phyloP scores from a whole-genome alignment of 306 rosid genomes.

The Mimosa pudica region DNA sequence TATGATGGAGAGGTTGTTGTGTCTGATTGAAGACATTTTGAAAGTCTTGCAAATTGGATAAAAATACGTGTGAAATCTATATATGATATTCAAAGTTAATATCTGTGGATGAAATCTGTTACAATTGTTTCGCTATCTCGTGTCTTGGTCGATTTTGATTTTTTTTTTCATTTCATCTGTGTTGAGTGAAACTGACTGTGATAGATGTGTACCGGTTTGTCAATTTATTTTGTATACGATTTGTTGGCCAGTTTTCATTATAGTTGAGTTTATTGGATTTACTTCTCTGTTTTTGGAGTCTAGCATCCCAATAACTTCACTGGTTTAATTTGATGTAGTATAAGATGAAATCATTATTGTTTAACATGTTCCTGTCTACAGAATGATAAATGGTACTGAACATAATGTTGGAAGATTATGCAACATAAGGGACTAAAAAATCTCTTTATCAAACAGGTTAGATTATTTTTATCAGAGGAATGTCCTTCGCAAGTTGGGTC shows the following conservation, averaged over 20 bases:
- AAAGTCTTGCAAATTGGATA: not conserved
- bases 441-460: constrained; percentile 24
- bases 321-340: not conserved
- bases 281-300: not conserved
- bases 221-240: not conserved
- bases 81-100: not conserved
- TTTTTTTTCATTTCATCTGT: not conserved
- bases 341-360: constrained; percentile 10
- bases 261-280: not conserved
- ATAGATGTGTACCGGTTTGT: not conserved
- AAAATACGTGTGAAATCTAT: not conserved
- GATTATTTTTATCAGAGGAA: constrained; percentile 16
- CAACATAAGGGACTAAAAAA: not conserved
- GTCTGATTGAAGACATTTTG: constrained; percentile 17
- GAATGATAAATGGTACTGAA: not conserved
- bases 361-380: constrained; percentile 16
- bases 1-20: not conserved
- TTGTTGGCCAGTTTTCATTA: not conserved
- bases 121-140: not conserved
- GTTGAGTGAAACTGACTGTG: not conserved
- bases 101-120: not conserved
- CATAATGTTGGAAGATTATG: constrained; percentile 21
- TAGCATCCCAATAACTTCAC: not conserved
- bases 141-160: not conserved
- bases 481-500: constrained; percentile 18